Conservation (phyloP, 2,329 filamentous ascomycete species). For the Lasiodiplodia hormozganensis region DNA sequence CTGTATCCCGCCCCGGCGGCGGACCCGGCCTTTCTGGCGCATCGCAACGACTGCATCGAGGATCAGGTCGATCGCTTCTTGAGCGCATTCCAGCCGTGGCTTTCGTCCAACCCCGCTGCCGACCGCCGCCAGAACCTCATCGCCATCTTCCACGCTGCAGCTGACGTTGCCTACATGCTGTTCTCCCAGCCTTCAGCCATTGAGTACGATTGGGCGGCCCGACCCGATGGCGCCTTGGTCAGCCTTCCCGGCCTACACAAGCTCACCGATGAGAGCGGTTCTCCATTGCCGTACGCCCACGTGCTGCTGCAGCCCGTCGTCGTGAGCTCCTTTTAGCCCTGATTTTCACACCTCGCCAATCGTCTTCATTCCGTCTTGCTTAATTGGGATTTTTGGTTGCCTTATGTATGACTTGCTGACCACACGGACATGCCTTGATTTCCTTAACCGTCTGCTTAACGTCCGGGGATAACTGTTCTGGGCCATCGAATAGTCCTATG, state of each 20-base stretch:
- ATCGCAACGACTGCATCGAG: not conserved
- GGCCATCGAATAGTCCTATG: not conserved
- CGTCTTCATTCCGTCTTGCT: not conserved
- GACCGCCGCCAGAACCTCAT: not conserved
- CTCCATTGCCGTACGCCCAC: not conserved
- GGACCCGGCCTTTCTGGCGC: not conserved
- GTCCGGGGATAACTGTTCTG: not conserved
- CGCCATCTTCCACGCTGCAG: not conserved
- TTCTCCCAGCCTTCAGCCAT: not conserved
- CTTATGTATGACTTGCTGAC: not conserved
- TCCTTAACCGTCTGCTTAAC: not conserved
- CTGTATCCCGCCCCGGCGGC: not conserved
- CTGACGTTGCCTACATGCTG: not conserved
- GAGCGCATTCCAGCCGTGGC: not conserved
- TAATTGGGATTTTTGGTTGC: not conserved
- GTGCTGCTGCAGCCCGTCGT: not conserved
- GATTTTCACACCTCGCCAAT: not conserved
- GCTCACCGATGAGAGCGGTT: not conserved
- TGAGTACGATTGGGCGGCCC: conserved; percentile 4
- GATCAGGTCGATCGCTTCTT: not conserved
- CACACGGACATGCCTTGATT: not conserved
- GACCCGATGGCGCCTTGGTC: not conserved
- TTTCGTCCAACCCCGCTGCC: not conserved
- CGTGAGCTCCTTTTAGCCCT: not conserved
- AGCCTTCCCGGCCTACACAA: not conserved